These are phyloP conservation scores for Pleurotus citrinopileatus DNA, from an alignment of 768 basidiomycete genomes.

Conservation along the genomic window DNA sequence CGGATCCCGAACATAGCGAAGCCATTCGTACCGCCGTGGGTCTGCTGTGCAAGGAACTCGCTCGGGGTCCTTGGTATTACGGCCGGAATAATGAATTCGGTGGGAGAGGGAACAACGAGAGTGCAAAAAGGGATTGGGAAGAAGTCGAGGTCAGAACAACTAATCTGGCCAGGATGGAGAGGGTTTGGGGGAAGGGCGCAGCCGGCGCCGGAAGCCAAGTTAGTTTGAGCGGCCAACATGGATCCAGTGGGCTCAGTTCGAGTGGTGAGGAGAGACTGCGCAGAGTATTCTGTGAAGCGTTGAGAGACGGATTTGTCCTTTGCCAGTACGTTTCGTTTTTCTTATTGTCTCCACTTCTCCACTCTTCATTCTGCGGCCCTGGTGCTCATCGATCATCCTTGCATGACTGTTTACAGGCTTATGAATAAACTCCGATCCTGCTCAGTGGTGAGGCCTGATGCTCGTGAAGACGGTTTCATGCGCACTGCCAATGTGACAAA, in stretches of 20 bases:
- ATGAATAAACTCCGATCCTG: constrained; percentile 74
- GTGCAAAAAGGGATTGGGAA: constrained; percentile 60
- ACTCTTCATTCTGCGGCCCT: neutral
- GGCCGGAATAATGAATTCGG: constrained; percentile 24
- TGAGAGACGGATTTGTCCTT: constrained; percentile 82
- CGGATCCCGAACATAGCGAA: constrained; percentile 62
- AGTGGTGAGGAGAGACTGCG: constrained; percentile 76
- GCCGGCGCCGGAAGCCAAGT: constrained; percentile 35
- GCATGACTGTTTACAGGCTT: constrained; percentile 42
- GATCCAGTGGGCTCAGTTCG: constrained; percentile 35
- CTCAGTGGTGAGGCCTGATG: constrained; percentile 58
- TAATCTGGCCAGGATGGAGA: constrained; percentile 63
- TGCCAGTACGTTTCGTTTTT: constrained; percentile 70
- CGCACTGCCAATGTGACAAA: constrained; percentile 71
- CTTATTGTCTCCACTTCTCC: constrained; percentile 16
- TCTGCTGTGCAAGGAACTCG: constrained; percentile 63
- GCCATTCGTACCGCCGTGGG: constrained; percentile 63
- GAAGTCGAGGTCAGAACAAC: constrained; percentile 70
- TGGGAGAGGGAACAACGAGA: constrained; percentile 26
- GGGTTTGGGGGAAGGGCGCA: constrained; percentile 65
- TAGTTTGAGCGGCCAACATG: constrained; percentile 30
- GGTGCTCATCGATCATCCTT: constrained; percentile 10
- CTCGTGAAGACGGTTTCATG: constrained; percentile 63
- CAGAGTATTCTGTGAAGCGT: constrained; percentile 66
- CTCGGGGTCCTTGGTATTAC: constrained; percentile 57